Percentiles rank a stretch among this genome's conserved stretches.
Conservation (phyloP, 2,329 filamentous ascomycete species). For the Amesomyces nigricolor region DNA sequence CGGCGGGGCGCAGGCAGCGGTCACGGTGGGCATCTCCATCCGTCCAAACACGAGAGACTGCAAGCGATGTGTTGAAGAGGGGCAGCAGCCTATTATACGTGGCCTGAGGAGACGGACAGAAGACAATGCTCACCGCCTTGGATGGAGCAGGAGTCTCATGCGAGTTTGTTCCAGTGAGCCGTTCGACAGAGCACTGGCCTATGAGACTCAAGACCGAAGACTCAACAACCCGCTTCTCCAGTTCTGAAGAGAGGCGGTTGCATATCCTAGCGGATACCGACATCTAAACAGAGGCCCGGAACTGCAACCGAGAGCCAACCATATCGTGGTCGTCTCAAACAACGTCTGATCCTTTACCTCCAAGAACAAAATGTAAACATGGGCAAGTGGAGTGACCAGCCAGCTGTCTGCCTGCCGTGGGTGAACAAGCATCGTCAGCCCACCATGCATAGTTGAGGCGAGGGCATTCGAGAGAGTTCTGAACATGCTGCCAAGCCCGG, state of each 20-base stretch:
- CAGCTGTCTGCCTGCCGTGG: background rate
- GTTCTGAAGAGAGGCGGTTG: background rate
- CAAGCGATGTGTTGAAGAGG: background rate
- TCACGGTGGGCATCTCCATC: background rate
- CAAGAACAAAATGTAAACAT: background rate
- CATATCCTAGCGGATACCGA: background rate
- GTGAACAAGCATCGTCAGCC: background rate
- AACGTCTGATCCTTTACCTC: background rate
- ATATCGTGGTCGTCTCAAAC: background rate
- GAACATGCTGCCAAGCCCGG: background rate
- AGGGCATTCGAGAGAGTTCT: slow-evolving; percentile 5
- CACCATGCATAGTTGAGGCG: background rate
- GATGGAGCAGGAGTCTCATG: background rate
- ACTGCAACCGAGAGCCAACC: too few species aligned
- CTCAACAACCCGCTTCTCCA: background rate
- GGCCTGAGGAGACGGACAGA: background rate
- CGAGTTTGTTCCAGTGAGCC: background rate
- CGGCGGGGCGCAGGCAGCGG: slow-evolving; percentile 9
- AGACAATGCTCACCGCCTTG: slow-evolving; percentile 6
- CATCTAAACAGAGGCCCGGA: background rate
- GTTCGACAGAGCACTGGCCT: background rate
- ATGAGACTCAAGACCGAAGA: background rate
- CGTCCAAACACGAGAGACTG: slow-evolving; percentile 3
- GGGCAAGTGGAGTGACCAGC: background rate
- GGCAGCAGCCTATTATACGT: slow-evolving; percentile 10